Conservation (phyloP, 2,329 filamentous ascomycete species). For the Metarhizium anisopliae region DNA sequence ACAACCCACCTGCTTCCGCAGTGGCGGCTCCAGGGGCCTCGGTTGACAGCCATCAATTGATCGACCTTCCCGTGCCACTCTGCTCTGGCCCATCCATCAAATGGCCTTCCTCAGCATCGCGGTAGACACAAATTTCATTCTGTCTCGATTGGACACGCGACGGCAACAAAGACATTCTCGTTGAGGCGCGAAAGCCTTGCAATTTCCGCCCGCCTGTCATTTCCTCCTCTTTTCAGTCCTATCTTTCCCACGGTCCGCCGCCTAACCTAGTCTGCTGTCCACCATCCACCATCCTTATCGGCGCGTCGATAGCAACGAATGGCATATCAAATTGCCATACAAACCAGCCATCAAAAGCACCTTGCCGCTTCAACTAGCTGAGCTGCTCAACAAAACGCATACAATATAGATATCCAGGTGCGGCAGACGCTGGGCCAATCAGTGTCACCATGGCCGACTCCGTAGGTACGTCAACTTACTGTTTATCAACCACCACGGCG, state of each 20-base stretch:
- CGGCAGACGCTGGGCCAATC: not conserved
- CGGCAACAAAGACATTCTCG: not conserved
- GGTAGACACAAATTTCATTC: not conserved
- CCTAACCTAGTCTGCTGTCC: too few relatives aligned
- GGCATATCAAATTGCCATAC: not conserved
- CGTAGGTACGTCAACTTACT: conserved; percentile 21
- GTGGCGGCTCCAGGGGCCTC: not conserved
- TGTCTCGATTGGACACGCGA: not conserved
- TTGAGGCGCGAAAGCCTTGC: not conserved
- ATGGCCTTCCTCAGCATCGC: not conserved
- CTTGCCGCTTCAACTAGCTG: not conserved
- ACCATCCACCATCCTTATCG: not conserved
- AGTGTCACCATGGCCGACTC: conserved; percentile 26
- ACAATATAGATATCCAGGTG: not conserved
- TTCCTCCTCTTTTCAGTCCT: not conserved
- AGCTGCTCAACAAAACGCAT: not conserved
- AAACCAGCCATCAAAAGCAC: not conserved
- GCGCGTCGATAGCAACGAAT: not conserved
- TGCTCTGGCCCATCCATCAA: not conserved
- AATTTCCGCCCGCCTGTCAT: not conserved
- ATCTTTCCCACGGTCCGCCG: not conserved
- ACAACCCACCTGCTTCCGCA: too few relatives aligned
- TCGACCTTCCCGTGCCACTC: not conserved
- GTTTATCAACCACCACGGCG: not conserved
- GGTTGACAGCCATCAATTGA: not conserved